These are phyloP conservation scores for Chimonanthus salicifolius DNA, from an alignment of 164 flowering plant species.

Conservation along the genomic window DNA sequence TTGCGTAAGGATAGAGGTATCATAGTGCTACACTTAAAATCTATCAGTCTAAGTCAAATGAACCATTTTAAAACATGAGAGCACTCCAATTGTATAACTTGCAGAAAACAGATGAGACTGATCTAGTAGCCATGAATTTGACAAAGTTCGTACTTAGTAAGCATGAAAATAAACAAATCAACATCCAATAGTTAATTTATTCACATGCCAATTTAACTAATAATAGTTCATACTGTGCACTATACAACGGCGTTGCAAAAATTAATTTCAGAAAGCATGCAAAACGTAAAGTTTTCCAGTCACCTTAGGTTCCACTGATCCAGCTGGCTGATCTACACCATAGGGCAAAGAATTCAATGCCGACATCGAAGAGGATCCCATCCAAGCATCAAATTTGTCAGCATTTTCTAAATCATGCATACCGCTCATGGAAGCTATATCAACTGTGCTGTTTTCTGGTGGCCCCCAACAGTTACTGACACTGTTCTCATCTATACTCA, in stretches of 20 bases:
- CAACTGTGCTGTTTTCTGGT: slow-evolving; percentile 25
- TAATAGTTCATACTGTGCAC: not conserved
- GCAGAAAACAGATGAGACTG: no score
- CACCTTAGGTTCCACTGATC: slow-evolving; percentile 45
- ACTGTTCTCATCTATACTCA: slow-evolving; percentile 60
- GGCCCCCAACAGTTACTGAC: slow-evolving; percentile 21
- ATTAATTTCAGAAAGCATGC: not conserved
- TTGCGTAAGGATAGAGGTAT: no score
- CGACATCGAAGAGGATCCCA: slow-evolving; percentile 40
- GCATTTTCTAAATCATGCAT: slow-evolving; percentile 16
- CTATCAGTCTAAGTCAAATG: no score
- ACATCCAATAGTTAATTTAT: no score
- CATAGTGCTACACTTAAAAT: no score
- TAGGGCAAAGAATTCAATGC: slow-evolving; percentile 20
- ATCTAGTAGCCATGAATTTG: no score
- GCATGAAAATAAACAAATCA: no score
- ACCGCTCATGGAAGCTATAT: slow-evolving; percentile 17
- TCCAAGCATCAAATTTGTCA: slow-evolving; percentile 37
- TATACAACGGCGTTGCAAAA: not conserved
- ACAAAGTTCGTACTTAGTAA: no score
- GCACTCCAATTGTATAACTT: no score
- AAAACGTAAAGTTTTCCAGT: not conserved
- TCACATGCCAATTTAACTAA: no score
- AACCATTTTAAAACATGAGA: no score
- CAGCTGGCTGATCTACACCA: slow-evolving; percentile 25